Conservation (phyloP, 805 yeast genomes). For the Saccharomyces cerevisiae region DNA sequence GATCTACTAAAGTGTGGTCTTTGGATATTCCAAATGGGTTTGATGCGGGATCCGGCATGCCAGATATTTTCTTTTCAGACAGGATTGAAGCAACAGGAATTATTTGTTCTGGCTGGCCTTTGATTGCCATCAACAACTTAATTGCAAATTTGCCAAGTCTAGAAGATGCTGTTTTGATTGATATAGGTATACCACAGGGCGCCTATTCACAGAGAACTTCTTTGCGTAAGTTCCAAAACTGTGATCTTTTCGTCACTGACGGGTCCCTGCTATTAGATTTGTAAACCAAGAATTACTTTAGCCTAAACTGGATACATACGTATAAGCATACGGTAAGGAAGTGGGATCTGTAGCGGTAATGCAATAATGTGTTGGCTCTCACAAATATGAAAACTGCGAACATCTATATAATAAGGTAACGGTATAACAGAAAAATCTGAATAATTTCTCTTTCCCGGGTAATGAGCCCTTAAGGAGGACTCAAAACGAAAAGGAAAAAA, state of each 20-base stretch:
- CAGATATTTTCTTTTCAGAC: slow-evolving; percentile 6
- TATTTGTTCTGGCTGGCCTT: slow-evolving; percentile 65
- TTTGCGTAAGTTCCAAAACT: slow-evolving; percentile 40
- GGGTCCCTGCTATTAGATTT: slow-evolving; percentile 13
- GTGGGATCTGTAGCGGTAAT: background rate
- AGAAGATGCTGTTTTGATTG: slow-evolving; percentile 49
- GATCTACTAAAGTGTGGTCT: slow-evolving; percentile 35
- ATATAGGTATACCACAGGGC: slow-evolving; percentile 62
- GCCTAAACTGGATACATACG: background rate
- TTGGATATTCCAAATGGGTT: slow-evolving; percentile 77
- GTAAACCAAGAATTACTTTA: slow-evolving; percentile 1
- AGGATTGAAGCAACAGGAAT: slow-evolving; percentile 44
- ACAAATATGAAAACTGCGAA: background rate
- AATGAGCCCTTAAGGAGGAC: slow-evolving; percentile 2
- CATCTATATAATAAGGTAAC: background rate
- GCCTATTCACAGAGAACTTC: slow-evolving; percentile 35
- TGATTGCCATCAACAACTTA: slow-evolving; percentile 42
- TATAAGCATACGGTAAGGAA: background rate
- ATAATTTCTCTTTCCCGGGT: background rate
- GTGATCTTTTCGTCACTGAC: slow-evolving; percentile 23
- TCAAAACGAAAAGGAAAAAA: background rate
- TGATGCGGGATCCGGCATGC: slow-evolving; percentile 69
- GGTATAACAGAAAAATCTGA: background rate
- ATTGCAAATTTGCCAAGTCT: slow-evolving; percentile 3
- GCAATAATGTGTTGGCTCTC: background rate